Conservation (phyloP, 306 rosid species). For the Pyrus pyrifolia region DNA sequence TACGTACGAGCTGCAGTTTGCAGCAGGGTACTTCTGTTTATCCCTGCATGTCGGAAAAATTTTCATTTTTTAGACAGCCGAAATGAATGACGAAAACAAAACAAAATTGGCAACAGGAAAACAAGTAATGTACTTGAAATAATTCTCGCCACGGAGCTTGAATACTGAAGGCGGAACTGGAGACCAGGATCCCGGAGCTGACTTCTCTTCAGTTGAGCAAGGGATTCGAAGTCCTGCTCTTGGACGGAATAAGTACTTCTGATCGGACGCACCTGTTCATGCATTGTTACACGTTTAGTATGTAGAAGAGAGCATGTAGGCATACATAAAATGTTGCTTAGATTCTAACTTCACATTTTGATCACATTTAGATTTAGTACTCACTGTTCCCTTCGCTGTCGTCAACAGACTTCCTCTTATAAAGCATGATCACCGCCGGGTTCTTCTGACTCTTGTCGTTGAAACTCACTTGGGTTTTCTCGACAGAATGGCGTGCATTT, state of each 20-base stretch:
- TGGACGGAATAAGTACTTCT: conserved; percentile 56
- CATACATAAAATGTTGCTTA: not conserved
- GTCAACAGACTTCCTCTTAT: conserved; percentile 58
- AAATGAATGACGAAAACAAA: not conserved
- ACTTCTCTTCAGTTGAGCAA: conserved; percentile 39
- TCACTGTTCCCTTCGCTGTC: conserved; percentile 45
- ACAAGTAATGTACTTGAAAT: conserved; percentile 53
- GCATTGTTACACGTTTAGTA: not conserved
- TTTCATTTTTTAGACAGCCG: conserved; percentile 8
- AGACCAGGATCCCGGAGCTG: conserved; percentile 60
- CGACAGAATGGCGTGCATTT: conserved; percentile 26
- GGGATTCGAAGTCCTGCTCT: conserved; percentile 54
- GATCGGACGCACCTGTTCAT: conserved; percentile 56
- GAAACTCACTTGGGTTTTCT: conserved; percentile 44
- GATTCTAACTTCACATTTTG: not conserved
- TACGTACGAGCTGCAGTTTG: conserved; percentile 47
- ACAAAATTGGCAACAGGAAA: conserved; percentile 2
- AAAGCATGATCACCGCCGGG: conserved; percentile 67
- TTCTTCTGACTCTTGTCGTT: conserved; percentile 42
- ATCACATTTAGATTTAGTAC: conserved; percentile 15
- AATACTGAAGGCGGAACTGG: conserved; percentile 60
- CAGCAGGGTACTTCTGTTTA: conserved; percentile 66
- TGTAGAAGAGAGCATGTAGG: not conserved
- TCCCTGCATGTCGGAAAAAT: conserved; percentile 30
- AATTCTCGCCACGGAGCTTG: conserved; percentile 72